Conservation (phyloP, 345 rosid species). For the Microcos paniculata region DNA sequence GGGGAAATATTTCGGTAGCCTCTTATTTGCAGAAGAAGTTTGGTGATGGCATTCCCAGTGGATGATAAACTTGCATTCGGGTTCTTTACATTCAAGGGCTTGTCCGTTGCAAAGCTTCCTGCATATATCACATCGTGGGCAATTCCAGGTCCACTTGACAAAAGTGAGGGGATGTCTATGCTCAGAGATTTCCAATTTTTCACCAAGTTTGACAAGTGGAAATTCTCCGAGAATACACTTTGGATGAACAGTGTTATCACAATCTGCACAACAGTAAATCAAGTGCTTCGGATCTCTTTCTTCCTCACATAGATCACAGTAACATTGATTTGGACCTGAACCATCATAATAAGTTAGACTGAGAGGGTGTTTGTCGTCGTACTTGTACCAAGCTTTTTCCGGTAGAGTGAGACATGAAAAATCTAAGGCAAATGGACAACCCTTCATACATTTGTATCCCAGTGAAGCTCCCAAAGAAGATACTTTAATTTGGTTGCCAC, state of each 20-base stretch:
- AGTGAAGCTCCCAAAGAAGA: no score
- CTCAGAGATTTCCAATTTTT: not conserved
- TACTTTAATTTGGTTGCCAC: not conserved
- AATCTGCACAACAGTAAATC: not conserved
- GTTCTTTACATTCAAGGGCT: no score
- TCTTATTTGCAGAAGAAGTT: no score
- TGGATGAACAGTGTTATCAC: not conserved
- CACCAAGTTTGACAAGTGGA: not conserved
- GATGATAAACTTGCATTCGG: no score
- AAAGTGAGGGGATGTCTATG: not conserved
- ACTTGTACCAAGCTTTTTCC: no score
- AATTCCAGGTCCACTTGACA: no score
- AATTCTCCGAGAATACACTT: not conserved
- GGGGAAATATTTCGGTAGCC: no score
- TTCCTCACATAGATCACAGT: constrained; percentile 22
- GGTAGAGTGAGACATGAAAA: not conserved
- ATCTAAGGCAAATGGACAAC: not conserved
- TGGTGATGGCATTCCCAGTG: no score
- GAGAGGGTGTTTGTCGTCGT: no score
- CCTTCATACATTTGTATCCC: not conserved
- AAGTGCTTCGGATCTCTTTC: constrained; percentile 10
- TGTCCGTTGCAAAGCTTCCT: no score
- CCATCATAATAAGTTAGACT: no score
- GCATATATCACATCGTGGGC: no score
- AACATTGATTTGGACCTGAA: not conserved